Percentiles rank a stretch among this genome's conserved stretches.
These are phyloP conservation scores for Candida cerambycidarum DNA, from an alignment of 805 yeast genomes.

Conservation along the genomic window DNA sequence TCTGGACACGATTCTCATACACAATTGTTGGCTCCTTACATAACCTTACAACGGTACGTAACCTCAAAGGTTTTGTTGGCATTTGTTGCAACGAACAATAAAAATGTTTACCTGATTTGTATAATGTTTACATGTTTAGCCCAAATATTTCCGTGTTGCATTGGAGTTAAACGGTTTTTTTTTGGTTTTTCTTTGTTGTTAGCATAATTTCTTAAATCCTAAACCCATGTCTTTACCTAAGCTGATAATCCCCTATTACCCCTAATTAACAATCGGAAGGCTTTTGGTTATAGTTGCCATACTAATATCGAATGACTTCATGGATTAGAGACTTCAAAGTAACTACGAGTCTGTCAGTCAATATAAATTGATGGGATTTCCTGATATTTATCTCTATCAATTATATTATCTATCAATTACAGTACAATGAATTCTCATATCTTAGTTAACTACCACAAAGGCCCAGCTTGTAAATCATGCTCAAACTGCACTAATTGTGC, in stretches of 20 bases:
- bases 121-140: neutral
- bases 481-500: constrained; percentile 12
- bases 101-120: too few relatives aligned
- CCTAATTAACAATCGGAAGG: neutral
- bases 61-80: constrained; percentile 1
- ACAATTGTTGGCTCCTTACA: too few relatives aligned
- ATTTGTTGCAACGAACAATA: neutral
- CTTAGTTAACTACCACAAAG: constrained; percentile 14
- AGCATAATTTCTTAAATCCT: neutral
- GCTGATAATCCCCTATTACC: neutral
- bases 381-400: neutral
- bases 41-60: neutral
- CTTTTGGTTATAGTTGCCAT: neutral
- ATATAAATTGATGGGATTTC: neutral
- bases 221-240: too few relatives aligned
- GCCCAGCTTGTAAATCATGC: constrained; percentile 12
- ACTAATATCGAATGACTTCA: neutral
- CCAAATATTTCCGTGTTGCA: too few relatives aligned
- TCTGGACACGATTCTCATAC: too few relatives aligned
- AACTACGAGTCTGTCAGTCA: too few relatives aligned
- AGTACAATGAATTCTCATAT: constrained; percentile 7
- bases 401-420: neutral
- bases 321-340: neutral
- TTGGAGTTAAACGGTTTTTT: too few relatives aligned
- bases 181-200: too few relatives aligned